Base-by-base conservation (phyloP, 2,329 filamentous ascomycete species). In the Diaporthe citri region DNA sequence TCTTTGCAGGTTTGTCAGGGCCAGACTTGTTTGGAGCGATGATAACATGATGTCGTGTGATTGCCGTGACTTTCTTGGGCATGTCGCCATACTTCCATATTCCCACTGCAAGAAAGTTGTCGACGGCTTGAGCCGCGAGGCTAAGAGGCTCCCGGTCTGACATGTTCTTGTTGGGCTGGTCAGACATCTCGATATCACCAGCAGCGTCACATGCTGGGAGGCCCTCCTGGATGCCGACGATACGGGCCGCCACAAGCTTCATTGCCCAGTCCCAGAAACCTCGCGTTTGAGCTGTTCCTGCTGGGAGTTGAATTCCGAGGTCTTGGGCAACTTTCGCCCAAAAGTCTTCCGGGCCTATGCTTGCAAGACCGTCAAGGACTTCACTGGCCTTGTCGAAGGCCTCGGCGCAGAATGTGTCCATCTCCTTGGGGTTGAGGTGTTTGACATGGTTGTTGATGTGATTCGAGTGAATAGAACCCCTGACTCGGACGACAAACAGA, bases 221-320 rank as follows among this genome's bases (percentile, higher is more conserved):
- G 6, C 20, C 4, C 25, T 64, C 39, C 17, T 46, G 39, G 15
- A 0, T 2, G 7, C 9, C 31, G 15, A 31, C 17, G 17, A 31
- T 13, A 17, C 59, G 59, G 5, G 59, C 39, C 4, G 59, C 59
- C 15, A 71, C 36, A 22, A 71, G 15, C 25, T 56, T 55, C 67
- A 71, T 71, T 15, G 39, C 52, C 67, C 67, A 71, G 51, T 59
- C 67, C 36, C 39, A 59, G 8, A 71, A 22, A 20, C 31, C 67
- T 4, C 4, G 9, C 2, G 7, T 22, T 2, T 22, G 13, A 1
- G 4, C 4, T 6, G 9, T 22, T 22, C 10, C 9, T 64, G 39
- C 39, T 2, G 0, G 13, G 6, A 22, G 20, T 5, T 46, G n/a
- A 46, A 64, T 20, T 46, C 59, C 59, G 22, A 64, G 3, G 8